Base-by-base conservation (phyloP, 768 basidiomycete genomes). In the Amanita inopinata region DNA sequence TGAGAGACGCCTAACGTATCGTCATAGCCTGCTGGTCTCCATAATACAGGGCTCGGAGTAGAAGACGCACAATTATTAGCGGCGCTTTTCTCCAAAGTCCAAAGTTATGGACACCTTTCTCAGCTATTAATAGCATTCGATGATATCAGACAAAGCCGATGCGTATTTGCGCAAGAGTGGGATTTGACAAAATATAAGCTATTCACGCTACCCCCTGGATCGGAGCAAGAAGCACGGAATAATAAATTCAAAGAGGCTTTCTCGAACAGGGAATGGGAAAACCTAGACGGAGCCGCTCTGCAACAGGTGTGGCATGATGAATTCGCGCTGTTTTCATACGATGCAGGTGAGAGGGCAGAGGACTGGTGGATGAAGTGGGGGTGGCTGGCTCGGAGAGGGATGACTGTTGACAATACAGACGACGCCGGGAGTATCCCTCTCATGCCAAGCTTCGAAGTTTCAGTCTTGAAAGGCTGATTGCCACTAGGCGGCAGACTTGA, bases 1-100 rank as follows among this genome's bases (percentile, higher is more conserved):
- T 39, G 31, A 10, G n/a, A 33, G 33, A 12, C 20, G n/a, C 31
- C 27, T 34, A 19, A 18, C 31, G 18, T 32, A 45, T 35, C n/a
- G n/a, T 14, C 14, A 19, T 45, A 80, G 78, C 76, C 76, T n/a
- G 67, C 69, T 23, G 70, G 69, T 1, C 64, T 69, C 22, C 72
- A 80, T 53, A 64, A 65, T 18, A 64, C 70, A 1, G 68, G 69
- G 8, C 62, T 80, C 43, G 65, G 64, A 3, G 61, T 81, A 15
- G 80, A 83, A 58, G 81, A 82, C 49, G 76, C 78, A 0, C 74
- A 76, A 42, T 70, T 73, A 3, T 56, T 81, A 12, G 76, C 71
- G 14, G 69, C 63, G 36, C 65, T 81, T n/a, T 80, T 82, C 53
- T 67, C 73, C 14, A 67, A 70, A 38, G 61, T 81, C 3, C 61